These are phyloP conservation scores for Panicum virgatum DNA, from an alignment of 202 grass and related monocot species.

Conservation along the genomic window DNA sequence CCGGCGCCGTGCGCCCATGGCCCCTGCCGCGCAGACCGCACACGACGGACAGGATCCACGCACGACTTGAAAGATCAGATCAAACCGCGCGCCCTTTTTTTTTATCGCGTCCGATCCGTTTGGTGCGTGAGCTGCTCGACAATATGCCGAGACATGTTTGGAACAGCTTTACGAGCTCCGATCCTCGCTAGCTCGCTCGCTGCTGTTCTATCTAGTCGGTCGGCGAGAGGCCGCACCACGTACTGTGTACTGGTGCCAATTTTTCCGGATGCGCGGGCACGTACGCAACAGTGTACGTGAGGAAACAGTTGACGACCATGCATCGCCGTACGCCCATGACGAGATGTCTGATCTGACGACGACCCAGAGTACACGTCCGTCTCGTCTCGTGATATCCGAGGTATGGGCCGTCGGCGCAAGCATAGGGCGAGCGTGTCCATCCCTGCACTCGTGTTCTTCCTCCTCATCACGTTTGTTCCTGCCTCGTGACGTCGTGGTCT, in stretches of 20 bases:
- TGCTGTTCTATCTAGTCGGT: not conserved
- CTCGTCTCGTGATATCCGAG: conserved; percentile 6
- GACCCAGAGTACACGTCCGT: not conserved
- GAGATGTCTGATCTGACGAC: not conserved
- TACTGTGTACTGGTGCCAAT: not conserved
- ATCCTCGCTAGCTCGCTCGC: no score
- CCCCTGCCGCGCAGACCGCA: not conserved
- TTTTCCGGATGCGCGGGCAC: not conserved
- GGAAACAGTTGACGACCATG: not conserved
- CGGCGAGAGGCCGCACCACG: no score
- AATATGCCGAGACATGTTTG: conserved; percentile 15
- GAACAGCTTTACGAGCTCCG: not conserved
- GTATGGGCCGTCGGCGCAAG: not conserved
- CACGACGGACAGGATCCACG: not conserved
- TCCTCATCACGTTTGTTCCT: not conserved
- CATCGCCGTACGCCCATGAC: not conserved
- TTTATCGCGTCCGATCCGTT: not conserved
- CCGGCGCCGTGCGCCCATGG: not conserved
- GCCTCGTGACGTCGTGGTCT: not conserved
- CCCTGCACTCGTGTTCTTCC: not conserved
- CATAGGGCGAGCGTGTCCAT: no score
- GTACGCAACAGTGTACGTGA: not conserved
- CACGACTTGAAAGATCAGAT: not conserved
- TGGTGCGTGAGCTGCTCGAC: not conserved
- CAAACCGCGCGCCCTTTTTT: not conserved